phyloP scores from a whole-genome alignment of 1,139 yeast genomes.

The Debaryomyces robertsiae region DNA sequence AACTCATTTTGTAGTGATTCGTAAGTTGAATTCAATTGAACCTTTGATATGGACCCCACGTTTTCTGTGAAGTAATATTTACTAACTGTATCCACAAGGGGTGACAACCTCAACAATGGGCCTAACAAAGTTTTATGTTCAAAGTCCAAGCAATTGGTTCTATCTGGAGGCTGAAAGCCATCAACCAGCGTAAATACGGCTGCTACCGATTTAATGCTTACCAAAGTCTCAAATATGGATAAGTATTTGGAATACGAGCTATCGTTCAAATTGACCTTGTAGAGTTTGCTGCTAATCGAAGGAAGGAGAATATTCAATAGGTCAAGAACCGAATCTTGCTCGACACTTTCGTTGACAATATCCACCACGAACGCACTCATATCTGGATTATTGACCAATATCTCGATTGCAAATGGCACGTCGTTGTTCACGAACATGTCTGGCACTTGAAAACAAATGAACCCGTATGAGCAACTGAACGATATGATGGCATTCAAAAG shows the following conservation, averaged over 20 bases:
- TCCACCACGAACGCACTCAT: constrained; percentile 60
- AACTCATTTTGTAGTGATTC: constrained; percentile 64
- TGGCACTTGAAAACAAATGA: constrained; percentile 68
- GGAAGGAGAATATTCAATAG: constrained; percentile 61
- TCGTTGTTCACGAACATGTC: constrained; percentile 60
- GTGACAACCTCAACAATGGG: constrained; percentile 74
- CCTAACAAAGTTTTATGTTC: constrained; percentile 74
- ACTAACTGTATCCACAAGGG: constrained; percentile 52
- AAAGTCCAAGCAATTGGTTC: constrained; percentile 48
- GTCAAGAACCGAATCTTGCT: constrained; percentile 66
- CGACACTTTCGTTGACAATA: constrained; percentile 58
- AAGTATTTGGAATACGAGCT: constrained; percentile 54
- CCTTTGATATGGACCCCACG: constrained; percentile 37
- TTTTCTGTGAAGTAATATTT: constrained; percentile 49
- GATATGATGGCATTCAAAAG: constrained; percentile 54
- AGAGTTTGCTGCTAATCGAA: constrained; percentile 34
- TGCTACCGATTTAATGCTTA: constrained; percentile 65
- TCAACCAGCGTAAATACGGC: constrained; percentile 57
- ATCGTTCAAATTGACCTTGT: constrained; percentile 42
- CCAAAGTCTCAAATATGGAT: constrained; percentile 58
- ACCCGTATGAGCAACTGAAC: constrained; percentile 65
- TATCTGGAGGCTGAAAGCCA: constrained; percentile 51
- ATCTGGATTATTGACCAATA: constrained; percentile 37
- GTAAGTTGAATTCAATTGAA: constrained; percentile 49
- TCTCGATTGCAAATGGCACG: constrained; percentile 28